phyloP scores from a whole-genome alignment of 2,329 filamentous ascomycete species.

The Cryphonectria japonica region DNA sequence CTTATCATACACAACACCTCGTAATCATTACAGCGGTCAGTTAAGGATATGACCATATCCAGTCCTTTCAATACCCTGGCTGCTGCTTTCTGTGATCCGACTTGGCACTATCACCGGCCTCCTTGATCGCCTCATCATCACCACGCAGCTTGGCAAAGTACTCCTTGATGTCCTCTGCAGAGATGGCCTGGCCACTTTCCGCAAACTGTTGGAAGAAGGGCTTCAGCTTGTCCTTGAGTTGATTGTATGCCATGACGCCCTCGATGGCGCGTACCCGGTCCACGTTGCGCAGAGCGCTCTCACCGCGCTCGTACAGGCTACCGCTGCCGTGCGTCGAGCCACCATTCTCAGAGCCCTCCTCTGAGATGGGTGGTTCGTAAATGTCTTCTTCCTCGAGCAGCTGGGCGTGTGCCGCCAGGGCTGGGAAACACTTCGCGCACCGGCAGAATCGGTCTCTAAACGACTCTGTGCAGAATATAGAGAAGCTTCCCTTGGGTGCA shows the following conservation, averaged over 20 bases:
- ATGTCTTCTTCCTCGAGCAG: slow-evolving; percentile 92
- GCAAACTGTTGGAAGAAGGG: slow-evolving; percentile 93
- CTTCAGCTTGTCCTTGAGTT: slow-evolving; percentile 94
- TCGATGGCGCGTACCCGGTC: slow-evolving; percentile 94
- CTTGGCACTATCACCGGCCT: slow-evolving; percentile 60
- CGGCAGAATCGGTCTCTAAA: slow-evolving; percentile 85
- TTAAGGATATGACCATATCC: neutral
- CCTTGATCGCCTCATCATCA: slow-evolving; percentile 74
- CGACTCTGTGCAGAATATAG: slow-evolving; percentile 77
- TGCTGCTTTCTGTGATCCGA: slow-evolving; percentile 53
- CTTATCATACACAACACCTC: slow-evolving; percentile 22
- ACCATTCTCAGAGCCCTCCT: slow-evolving; percentile 58
- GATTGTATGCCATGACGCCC: slow-evolving; percentile 97
- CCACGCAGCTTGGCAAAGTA: slow-evolving; percentile 95
- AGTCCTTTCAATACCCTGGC: slow-evolving; percentile 50
- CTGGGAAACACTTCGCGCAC: slow-evolving; percentile 78
- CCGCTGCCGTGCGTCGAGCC: slow-evolving; percentile 71
- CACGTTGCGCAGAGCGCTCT: slow-evolving; percentile 87
- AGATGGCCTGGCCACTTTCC: slow-evolving; percentile 83
- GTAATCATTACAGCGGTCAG: slow-evolving; percentile 18
- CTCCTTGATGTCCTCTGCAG: slow-evolving; percentile 92
- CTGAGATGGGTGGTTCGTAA: slow-evolving; percentile 89
- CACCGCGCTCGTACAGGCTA: slow-evolving; percentile 86
- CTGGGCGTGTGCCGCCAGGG: slow-evolving; percentile 72
- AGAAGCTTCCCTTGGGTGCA: slow-evolving; percentile 64